phyloP scores from a whole-genome alignment of 176 grass and related monocot genomes.

The Rhynchospora breviuscula region DNA sequence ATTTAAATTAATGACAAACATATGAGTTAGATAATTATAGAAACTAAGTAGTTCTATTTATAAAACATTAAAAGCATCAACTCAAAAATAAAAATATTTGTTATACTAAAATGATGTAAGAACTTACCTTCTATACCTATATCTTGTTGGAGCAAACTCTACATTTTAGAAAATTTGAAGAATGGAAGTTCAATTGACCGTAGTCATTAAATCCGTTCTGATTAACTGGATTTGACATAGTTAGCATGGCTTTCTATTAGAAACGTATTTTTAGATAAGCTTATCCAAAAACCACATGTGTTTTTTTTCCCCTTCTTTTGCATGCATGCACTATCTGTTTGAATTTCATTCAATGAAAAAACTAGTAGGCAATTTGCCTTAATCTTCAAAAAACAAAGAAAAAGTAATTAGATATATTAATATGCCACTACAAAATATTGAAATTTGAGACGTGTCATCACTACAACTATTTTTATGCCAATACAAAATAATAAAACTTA shows the following conservation, averaged over 20 bases:
- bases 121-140: no score
- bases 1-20: background rate
- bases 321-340: background rate
- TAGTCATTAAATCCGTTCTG: background rate
- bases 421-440: no score
- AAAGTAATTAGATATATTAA: no score
- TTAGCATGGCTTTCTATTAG: background rate
- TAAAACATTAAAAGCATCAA: background rate
- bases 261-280: no score
- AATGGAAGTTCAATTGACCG: background rate
- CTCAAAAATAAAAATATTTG: no score
- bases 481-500: no score
- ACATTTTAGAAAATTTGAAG: background rate
- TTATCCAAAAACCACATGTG: background rate
- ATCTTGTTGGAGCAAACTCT: no score
- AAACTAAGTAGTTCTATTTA: background rate
- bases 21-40: background rate
- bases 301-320: background rate
- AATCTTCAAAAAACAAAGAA: no score
- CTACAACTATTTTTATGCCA: no score
- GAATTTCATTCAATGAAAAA: background rate
- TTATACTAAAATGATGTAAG: no score
- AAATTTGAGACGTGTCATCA: no score
- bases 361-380: background rate
- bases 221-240: background rate